Base-by-base conservation (phyloP, 164 flowering plant genomes). In the Berberis thunbergii region DNA sequence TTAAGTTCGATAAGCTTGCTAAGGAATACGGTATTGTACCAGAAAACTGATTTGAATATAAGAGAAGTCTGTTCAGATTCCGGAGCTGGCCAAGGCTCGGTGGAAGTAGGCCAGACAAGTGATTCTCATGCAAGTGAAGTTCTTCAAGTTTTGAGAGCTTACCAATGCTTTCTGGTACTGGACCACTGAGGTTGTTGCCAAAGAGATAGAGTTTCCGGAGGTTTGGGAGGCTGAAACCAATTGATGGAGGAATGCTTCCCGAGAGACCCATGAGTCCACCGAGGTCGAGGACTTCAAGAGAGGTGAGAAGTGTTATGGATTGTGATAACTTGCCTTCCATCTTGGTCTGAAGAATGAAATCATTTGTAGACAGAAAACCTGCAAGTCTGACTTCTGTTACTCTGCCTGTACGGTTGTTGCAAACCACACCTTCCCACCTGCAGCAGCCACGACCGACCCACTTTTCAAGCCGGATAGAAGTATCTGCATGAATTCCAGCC, bases 381-480 rank as follows among this genome's bases (percentile, higher is more conserved):
- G 84, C 78, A 11, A 86, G 85, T 49, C 13, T 67, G 8, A 83
- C 62, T 59, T 81, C 74, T 3, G 76, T 75, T 56, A 86, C 88
- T 58, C 88, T 82, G 0, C 77, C 72, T 0, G 84, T 82, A 12
- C 43, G 57, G 11, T 74, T 77, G 54, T 76, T 60, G 67, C 88
- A 86, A 40, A 64, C 10, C 50, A 86, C 67, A 60, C 91, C 91
- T 60, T 71, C 76, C 91, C 91, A 86, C 2, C 57, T 69, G 75
- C 91, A 83, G 74, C 91, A 86, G 7, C 60, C 68, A 0, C 11
- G 55, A 9, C 87, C 87, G n/a, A 64, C 56, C 88, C 91, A 83
- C 45, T 67, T 82, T 42, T 50, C 73, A 3, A 84, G 67, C 44
- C 88, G 63, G 10, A 75, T 77, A 1, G 88, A 83, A 41, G 78